phyloP scores from a whole-genome alignment of 75 land plant species.

The Chamaecyparis obtusa region DNA sequence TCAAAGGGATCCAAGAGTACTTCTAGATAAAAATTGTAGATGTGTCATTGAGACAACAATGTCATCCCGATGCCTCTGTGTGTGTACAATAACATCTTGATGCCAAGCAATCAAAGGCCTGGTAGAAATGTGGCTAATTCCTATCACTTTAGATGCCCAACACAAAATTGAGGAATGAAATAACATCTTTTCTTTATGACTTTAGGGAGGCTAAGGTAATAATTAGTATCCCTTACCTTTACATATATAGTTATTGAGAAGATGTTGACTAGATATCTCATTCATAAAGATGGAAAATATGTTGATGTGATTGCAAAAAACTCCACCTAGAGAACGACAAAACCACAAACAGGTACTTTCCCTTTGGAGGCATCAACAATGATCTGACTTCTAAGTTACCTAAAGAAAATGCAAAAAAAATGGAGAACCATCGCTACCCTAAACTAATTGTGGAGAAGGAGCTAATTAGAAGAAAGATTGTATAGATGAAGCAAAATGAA shows the following conservation, averaged over 20 bases:
- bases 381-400: no score
- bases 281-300: background rate
- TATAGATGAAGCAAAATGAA: no score
- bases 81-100: background rate
- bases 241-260: background rate
- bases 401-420: no score
- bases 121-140: background rate
- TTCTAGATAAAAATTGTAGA: no score
- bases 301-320: background rate
- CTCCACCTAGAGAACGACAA: background rate
- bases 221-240: background rate
- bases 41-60: background rate
- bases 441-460: no score
- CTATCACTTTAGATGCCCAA: background rate
- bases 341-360: background rate
- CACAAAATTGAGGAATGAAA: background rate
- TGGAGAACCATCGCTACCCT: no score
- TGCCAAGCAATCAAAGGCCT: background rate
- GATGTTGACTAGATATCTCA: background rate
- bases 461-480: no score
- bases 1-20: background rate
- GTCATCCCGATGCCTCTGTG: background rate
- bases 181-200: background rate
- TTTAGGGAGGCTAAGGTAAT: background rate
- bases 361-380: no score